Base-by-base conservation (phyloP, 257 asterid species). In the Solanum piurae region DNA sequence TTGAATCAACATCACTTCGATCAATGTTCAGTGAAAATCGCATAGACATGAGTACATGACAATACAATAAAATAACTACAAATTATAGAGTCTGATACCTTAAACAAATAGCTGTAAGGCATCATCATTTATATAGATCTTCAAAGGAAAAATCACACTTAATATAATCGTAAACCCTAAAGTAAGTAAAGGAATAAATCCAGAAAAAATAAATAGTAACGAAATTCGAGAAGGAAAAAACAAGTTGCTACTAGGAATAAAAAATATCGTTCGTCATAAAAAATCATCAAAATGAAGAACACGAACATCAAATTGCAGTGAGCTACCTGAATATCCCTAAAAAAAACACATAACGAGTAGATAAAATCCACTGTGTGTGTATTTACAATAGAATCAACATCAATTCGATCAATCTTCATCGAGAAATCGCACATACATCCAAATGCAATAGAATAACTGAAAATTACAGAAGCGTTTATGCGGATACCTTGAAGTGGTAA, bases 401-500 rank as follows among this genome's bases (percentile, higher is more conserved):
- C 44, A 71, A 31, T 16, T 29, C 10, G n/a, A 31, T 31, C 77
- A 72, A 68, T 29, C 25, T 46, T 29, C 68, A 80, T 29, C 40
- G 5, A 62, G 7, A 68, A 71, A 31, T 27, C 12, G 38, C 77
- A 69, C 10, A 71, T 9, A 31, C 42, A 31, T 34, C 13, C 0
- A 34, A 76, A 40, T 76, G 36, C 83, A 13, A 76, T 44, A 29
- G 29, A 46, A 20, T 5, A 16, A 80, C 18, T 29, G 6, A 46
- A 29, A 16, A 46, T 9, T 46, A 74, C 5, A 79, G 11, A 31
- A 5, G 29, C 40, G 42, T 16, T 29, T 29, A 46, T 52, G 55
- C 8, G 58, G 25, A 72, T 49, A 94, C 99, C 96, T 96, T 95
- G 91, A 94, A 91, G 92, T 90, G 88, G 93, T 89, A 96, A 52